Conservation (phyloP, 768 basidiomycete species). For the Auriscalpium vulgare region DNA sequence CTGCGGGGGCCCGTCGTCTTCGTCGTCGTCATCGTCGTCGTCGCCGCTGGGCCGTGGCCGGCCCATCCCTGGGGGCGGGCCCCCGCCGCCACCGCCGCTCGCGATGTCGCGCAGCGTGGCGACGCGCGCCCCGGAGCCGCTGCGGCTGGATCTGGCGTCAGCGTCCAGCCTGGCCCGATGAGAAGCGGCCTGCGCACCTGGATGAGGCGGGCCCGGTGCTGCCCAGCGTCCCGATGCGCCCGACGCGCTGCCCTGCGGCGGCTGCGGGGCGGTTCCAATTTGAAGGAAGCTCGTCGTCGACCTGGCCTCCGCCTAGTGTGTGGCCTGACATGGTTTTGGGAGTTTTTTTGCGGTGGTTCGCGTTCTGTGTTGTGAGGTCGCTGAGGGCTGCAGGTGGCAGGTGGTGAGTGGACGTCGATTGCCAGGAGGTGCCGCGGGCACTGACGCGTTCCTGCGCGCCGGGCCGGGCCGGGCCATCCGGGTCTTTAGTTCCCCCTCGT, state of each 20-base stretch:
- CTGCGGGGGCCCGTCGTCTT: constrained; percentile 34
- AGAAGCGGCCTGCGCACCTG: constrained; percentile 6
- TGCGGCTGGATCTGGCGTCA: neutral
- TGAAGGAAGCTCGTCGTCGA: neutral
- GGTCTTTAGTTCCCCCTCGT: no score
- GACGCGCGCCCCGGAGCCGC: constrained; percentile 17
- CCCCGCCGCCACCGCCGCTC: constrained; percentile 13
- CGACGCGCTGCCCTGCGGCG: constrained; percentile 12
- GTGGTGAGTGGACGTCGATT: no score
- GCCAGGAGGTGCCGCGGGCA: no score
- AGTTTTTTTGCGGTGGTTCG: neutral
- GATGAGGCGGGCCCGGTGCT: constrained; percentile 5
- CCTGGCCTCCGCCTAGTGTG: constrained; percentile 7
- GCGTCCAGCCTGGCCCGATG: neutral
- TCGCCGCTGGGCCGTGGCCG: constrained; percentile 21
- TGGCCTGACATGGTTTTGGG: neutral
- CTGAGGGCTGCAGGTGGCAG: no score
- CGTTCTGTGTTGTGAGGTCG: no score
- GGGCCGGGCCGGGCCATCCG: no score
- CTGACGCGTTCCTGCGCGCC: no score
- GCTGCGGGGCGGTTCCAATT: constrained; percentile 5
- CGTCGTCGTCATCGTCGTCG: constrained; percentile 43
- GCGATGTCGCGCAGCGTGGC: constrained; percentile 21
- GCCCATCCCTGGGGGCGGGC: constrained; percentile 2
- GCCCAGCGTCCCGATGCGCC: constrained; percentile 19